A percentile compares a stretch with the other conserved stretches of the same genome.
These are phyloP conservation scores for Suillus hirtellus DNA, from an alignment of 768 basidiomycete genomes.

Conservation along the genomic window DNA sequence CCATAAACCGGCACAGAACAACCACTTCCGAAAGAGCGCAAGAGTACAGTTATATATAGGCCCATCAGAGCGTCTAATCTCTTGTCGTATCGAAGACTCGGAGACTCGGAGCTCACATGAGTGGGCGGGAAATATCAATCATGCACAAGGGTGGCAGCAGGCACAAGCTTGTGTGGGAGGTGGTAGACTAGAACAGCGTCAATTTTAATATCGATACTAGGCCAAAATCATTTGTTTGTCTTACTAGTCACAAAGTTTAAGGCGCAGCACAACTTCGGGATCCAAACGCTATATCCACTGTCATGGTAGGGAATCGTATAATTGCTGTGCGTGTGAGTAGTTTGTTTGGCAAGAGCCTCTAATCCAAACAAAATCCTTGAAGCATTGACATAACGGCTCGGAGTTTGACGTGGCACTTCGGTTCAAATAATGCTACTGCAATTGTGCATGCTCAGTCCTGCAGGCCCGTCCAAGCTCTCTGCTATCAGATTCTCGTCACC, in stretches of 20 bases:
- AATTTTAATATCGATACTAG: too few relatives aligned
- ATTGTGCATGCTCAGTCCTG: conserved; percentile 65
- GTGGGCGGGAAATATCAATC: too few relatives aligned
- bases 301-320: too few relatives aligned
- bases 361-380: not conserved
- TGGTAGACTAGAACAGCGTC: too few relatives aligned
- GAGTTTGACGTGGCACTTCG: not conserved
- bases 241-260: too few relatives aligned
- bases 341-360: conserved; percentile 6
- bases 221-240: too few relatives aligned
- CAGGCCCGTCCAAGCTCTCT: conserved; percentile 57
- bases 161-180: too few relatives aligned
- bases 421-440: conserved; percentile 54
- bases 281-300: too few relatives aligned
- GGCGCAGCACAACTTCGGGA: too few relatives aligned
- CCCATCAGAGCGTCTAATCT: not conserved
- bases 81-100: not conserved
- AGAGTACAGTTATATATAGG: not conserved
- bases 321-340: too few relatives aligned
- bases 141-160: too few relatives aligned
- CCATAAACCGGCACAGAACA: conserved; percentile 51
- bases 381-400: not conserved
- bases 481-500: conserved; percentile 72
- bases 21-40: not conserved
- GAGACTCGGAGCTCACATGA: too few relatives aligned